Conservation (phyloP, 805 yeast genomes). For the Monosporozyma servazzii region DNA sequence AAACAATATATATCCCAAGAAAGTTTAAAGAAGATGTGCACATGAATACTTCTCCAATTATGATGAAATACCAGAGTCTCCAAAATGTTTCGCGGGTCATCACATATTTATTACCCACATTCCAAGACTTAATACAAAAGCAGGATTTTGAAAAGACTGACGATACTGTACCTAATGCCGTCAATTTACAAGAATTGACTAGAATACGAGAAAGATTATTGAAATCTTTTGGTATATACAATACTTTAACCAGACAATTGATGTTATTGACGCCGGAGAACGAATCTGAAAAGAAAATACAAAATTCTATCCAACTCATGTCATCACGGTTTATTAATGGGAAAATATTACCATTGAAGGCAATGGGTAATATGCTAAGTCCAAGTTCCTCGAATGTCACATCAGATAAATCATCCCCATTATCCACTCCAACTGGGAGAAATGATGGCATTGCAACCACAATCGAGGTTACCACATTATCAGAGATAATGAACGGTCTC, state of each 20-base stretch:
- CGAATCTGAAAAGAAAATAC: conserved; percentile 38
- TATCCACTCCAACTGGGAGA: background rate
- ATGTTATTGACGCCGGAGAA: conserved; percentile 29
- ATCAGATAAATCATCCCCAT: background rate
- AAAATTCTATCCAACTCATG: conserved; percentile 47
- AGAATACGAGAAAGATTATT: conserved; percentile 38
- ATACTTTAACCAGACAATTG: conserved; percentile 38
- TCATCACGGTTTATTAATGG: conserved; percentile 57
- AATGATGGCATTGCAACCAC: background rate
- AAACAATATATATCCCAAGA: conserved; percentile 47
- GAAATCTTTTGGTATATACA: conserved; percentile 43
- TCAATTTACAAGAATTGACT: conserved; percentile 27
- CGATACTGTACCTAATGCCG: background rate
- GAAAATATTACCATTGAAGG: conserved; percentile 54
- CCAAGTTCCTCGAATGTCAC: background rate
- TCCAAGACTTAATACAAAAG: conserved; percentile 32
- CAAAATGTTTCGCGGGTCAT: conserved; percentile 33
- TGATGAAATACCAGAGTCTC: conserved; percentile 36
- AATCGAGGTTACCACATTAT: conserved; percentile 8
- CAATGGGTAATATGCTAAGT: conserved; percentile 34
- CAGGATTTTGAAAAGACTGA: conserved; percentile 27
- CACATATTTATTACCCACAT: conserved; percentile 33
- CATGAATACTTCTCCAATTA: conserved; percentile 29
- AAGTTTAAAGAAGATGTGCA: conserved; percentile 37
- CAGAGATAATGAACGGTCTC: conserved; percentile 28